Evolutionary conservation across 2,329 filamentous ascomycete species (phyloP).

Genomic region (Colletotrichum kahawae): DNA sequence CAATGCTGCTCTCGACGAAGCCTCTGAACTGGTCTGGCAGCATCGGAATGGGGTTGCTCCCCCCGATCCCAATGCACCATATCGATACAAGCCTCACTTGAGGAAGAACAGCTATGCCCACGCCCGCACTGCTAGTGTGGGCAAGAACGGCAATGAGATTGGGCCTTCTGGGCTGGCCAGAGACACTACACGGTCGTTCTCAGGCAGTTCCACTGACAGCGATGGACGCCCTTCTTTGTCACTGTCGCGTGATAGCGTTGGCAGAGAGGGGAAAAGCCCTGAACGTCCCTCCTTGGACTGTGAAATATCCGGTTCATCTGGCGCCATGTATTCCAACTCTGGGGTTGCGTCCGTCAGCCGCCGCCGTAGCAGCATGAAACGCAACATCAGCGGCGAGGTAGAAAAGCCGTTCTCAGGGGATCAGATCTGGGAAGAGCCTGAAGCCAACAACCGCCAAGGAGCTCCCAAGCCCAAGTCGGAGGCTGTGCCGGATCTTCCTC

Average conservation of each 20-base stretch:
- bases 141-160: conserved; percentile 52
- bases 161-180: conserved; percentile 51
- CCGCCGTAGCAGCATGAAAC: conserved; percentile 69
- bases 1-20: conserved; percentile 75
- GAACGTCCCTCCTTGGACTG: conserved; percentile 28
- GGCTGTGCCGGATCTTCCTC: background rate
- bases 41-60: conserved; percentile 64
- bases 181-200: conserved; percentile 51
- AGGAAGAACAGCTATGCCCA: conserved; percentile 75
- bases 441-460: conserved; percentile 42
- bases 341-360: conserved; percentile 36
- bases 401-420: conserved; percentile 73
- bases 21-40: conserved; percentile 78
- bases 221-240: conserved; percentile 37
- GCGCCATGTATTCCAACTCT: background rate
- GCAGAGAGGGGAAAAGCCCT: background rate
- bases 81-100: conserved; percentile 71
- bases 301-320: background rate
- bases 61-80: conserved; percentile 66
- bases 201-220: conserved; percentile 57
- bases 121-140: conserved; percentile 65
- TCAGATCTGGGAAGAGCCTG: conserved; percentile 89
- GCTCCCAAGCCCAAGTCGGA: conserved; percentile 22
- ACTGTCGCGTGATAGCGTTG: conserved; percentile 8
- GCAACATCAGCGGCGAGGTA: conserved; percentile 74